A percentile compares a stretch with the other conserved stretches of the same genome.
Evolutionary conservation across 2,329 filamentous ascomycete genomes (phyloP).

Genomic region (Sodiomyces alkalinus): DNA sequence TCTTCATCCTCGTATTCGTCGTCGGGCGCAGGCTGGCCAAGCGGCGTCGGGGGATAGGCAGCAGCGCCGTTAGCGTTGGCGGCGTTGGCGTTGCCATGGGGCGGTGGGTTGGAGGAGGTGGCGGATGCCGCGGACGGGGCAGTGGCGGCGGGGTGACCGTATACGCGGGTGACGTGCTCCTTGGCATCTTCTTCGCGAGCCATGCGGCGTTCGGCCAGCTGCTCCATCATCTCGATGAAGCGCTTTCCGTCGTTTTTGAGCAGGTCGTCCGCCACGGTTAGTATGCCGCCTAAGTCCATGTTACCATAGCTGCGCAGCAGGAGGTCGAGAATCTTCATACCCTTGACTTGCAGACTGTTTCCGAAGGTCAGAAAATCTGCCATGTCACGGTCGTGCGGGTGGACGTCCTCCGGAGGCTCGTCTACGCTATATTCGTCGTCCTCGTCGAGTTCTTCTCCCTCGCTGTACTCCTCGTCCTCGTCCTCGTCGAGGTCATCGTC

Average conservation of each 20-base stretch:
- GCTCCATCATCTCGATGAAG: slow-evolving; percentile 99
- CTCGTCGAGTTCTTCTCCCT: slow-evolving; percentile 40
- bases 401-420: slow-evolving; percentile 53
- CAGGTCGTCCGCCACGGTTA: slow-evolving; percentile 95
- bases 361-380: slow-evolving; percentile 95
- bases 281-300: slow-evolving; percentile 67
- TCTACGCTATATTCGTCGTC: slow-evolving; percentile 48
- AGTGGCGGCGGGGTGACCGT: slow-evolving; percentile 39
- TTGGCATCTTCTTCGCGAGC: slow-evolving; percentile 85
- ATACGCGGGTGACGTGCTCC: slow-evolving; percentile 44
- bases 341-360: slow-evolving; percentile 89
- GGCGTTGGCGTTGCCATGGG: no score
- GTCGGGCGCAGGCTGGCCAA: slow-evolving; percentile 60
- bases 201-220: slow-evolving; percentile 93
- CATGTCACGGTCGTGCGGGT: slow-evolving; percentile 49
- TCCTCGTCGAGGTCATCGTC: slow-evolving; percentile 37
- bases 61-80: no score
- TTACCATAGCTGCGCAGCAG: slow-evolving; percentile 29
- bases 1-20: slow-evolving; percentile 61
- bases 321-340: slow-evolving; percentile 35
- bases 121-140: slow-evolving; percentile 45
- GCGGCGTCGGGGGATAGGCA: no score
- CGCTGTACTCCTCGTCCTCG: slow-evolving; percentile 32
- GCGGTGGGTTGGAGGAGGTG: no score
- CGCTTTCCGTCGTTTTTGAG: slow-evolving; percentile 98